Base-by-base conservation (phyloP, 768 basidiomycete genomes). In the Russula lepida region DNA sequence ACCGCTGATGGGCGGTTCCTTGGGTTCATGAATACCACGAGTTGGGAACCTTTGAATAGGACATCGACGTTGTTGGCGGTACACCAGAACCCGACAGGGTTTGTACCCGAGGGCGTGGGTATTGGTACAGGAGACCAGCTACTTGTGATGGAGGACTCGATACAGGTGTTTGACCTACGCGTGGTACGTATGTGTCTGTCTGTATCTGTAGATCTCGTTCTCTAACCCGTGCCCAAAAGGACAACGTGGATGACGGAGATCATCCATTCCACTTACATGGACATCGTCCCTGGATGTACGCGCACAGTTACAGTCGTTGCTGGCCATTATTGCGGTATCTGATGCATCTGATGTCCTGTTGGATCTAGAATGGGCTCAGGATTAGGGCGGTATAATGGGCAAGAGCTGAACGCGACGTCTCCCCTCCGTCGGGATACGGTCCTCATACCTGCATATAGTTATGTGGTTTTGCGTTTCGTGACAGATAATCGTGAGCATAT, bases 241-340 rank as follows among this genome's bases (percentile, higher is more conserved):
- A 63, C 21, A 66, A 60, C 47, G 44, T 65, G 25, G 62, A 65
- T 13, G 62, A 65, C 17, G 62, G 64, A 28, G 64, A 65, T 30
- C 64, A 59, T 11, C 61, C 64, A 1, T 65, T 63, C 47, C 64
- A 64, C 19, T 27, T 66, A 41, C 63, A 66, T 3, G 58, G 64
- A 1, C 58, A 64, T 27, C 53, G 58, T 4, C 51, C 55, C 13
- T 64, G 62, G 62, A 64, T 65, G 62, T 66, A 49, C 17, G 58
- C 44, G 19, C 2, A 13, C 23, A 1, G 11, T n/a, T 1, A 13
- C 30, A 2, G 17, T 25, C 15, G 30, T 6, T 5, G 8, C 28
- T 6, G 27, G 33, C 12, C 12, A 7, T 11, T 13, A 12, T 21
- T 6, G 8, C 7, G 27, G 7, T 28, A 9, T n/a, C 47, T 55